Evolutionary conservation across 495 filamentous ascomycete species (phyloP).

Genomic region (Pyrenopolyporus hunteri): DNA sequence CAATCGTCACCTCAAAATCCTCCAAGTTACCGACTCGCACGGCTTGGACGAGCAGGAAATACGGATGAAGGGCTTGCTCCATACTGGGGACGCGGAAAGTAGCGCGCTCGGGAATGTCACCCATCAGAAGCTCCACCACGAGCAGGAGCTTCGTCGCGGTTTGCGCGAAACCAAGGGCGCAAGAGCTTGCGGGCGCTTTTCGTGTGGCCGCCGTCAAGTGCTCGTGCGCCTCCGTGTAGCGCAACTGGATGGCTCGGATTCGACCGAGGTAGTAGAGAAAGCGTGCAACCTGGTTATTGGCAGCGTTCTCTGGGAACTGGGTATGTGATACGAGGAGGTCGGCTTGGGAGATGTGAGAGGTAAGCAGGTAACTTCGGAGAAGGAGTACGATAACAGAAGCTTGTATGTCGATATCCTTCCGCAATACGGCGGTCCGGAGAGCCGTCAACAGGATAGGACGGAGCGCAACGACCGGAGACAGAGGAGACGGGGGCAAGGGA

Average conservation of each 20-base stretch:
- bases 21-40: conserved; percentile 94
- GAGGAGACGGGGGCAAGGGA: conserved; percentile 84
- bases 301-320: conserved; percentile 87
- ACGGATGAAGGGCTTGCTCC: conserved; percentile 85
- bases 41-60: conserved; percentile 90
- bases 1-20: conserved; percentile 84
- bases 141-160: conserved; percentile 92
- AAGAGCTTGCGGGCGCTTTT: conserved; percentile 88
- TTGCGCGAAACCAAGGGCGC: conserved; percentile 92
- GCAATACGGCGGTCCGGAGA: conserved; percentile 87
- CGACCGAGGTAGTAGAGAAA: conserved; percentile 96
- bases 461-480: conserved; percentile 81
- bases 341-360: conserved; percentile 95
- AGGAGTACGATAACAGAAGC: conserved; percentile 92
- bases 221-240: conserved; percentile 96
- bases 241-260: conserved; percentile 93
- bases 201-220: conserved; percentile 89
- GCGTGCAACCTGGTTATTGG: conserved; percentile 96
- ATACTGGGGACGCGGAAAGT: conserved; percentile 88
- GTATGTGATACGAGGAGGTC: conserved; percentile 95
- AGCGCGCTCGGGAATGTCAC: conserved; percentile 93
- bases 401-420: conserved; percentile 95
- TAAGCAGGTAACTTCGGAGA: conserved; percentile 93
- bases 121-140: conserved; percentile 97
- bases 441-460: conserved; percentile 86